A percentile compares a stretch with the other conserved stretches of the same genome.
phyloP scores from a whole-genome alignment of 2,329 filamentous ascomycete genomes.

The Epichloe elymi region DNA sequence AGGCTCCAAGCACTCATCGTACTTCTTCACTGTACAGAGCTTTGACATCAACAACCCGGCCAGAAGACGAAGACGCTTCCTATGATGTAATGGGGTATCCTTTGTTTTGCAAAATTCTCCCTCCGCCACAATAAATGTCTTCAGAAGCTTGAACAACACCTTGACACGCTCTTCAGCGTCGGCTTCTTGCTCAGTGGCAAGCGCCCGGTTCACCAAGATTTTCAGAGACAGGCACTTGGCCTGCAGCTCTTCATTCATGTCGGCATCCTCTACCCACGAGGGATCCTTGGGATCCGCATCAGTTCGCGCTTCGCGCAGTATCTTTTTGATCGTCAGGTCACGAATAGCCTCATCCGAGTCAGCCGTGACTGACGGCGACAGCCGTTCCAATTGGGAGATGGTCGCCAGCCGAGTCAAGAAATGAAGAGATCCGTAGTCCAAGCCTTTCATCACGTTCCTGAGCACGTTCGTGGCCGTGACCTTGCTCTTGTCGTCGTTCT shows the following conservation, averaged over 20 bases:
- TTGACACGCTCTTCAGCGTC: constrained; percentile 46
- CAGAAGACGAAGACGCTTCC: constrained; percentile 64
- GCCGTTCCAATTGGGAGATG: constrained; percentile 61
- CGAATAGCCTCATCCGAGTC: constrained; percentile 66
- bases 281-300: constrained; percentile 43
- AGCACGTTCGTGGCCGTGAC: constrained; percentile 78
- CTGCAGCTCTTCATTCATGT: constrained; percentile 66
- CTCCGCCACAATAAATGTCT: constrained; percentile 57
- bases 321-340: constrained; percentile 60
- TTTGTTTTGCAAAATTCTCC: constrained; percentile 69
- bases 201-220: constrained; percentile 73
- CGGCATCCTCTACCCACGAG: constrained; percentile 53
- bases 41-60: constrained; percentile 76
- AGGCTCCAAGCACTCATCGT: constrained; percentile 63
- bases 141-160: constrained; percentile 67
- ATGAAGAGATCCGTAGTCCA: constrained; percentile 56
- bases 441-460: constrained; percentile 59
- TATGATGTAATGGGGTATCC: constrained; percentile 66
- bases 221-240: constrained; percentile 77
- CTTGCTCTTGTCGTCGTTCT: constrained; percentile 57
- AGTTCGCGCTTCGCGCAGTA: constrained; percentile 57
- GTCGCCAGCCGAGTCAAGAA: constrained; percentile 65
- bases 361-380: constrained; percentile 58
- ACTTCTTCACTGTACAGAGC: constrained; percentile 60
- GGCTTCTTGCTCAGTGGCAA: constrained; percentile 40